Conservation (phyloP, 495 filamentous ascomycete genomes). For the Penicillium chermesinum region DNA sequence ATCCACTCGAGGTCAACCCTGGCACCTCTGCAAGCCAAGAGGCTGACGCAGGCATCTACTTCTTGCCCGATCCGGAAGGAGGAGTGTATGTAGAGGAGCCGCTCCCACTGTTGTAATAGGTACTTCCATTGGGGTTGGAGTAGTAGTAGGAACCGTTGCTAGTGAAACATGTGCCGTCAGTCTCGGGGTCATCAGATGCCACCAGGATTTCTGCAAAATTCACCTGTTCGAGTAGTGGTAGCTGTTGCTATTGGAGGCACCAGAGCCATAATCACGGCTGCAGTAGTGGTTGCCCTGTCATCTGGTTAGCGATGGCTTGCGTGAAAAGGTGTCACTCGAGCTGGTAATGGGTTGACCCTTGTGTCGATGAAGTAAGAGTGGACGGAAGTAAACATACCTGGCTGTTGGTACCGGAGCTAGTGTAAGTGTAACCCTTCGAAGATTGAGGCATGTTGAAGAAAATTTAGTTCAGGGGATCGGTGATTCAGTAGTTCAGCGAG, state of each 20-base stretch:
- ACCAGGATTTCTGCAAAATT: neutral
- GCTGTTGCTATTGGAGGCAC: conserved; percentile 37
- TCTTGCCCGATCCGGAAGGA: neutral
- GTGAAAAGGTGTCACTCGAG: too few relatives aligned
- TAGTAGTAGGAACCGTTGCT: conserved; percentile 51
- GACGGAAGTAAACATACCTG: conserved; percentile 26
- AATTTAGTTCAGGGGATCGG: too few relatives aligned
- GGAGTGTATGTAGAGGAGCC: conserved; percentile 10
- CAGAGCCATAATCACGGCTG: conserved; percentile 42
- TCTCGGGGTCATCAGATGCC: too few relatives aligned
- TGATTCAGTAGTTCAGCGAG: too few relatives aligned
- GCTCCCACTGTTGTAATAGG: conserved; percentile 40
- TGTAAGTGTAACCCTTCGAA: conserved; percentile 33
- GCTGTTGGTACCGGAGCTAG: conserved; percentile 44
- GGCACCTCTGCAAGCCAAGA: too few relatives aligned
- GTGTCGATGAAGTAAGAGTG: too few relatives aligned
- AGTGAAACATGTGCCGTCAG: too few relatives aligned
- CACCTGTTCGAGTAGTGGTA: conserved; percentile 51
- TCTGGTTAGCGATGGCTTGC: too few relatives aligned
- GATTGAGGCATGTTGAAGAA: conserved; percentile 26
- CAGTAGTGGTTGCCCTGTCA: conserved; percentile 51
- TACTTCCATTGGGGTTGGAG: conserved; percentile 46
- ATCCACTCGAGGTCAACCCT: too few relatives aligned
- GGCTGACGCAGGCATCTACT: neutral
- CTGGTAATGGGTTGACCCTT: too few relatives aligned